phyloP scores from a whole-genome alignment of 805 yeast species.

The Kregervanrija delftensis region DNA sequence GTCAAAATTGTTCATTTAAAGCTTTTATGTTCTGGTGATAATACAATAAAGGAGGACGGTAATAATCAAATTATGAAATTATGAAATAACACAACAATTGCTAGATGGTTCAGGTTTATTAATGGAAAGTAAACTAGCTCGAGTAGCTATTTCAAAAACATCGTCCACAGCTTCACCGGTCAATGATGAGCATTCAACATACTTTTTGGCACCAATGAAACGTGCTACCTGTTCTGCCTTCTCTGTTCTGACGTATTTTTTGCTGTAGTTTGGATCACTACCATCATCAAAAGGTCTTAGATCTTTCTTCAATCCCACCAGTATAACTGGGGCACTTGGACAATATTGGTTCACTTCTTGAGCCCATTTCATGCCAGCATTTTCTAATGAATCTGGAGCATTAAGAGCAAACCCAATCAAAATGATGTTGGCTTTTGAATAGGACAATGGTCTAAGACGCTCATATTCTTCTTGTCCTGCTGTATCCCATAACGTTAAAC shows the following conservation, averaged over 20 bases:
- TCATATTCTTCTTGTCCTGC: conserved; percentile 98
- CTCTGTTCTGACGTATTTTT: conserved; percentile 43
- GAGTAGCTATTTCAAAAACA: conserved; percentile 84
- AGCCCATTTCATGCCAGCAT: conserved; percentile 83
- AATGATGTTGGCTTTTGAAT: conserved; percentile 80
- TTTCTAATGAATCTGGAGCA: conserved; percentile 75
- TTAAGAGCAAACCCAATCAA: conserved; percentile 82
- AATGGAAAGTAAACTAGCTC: conserved; percentile 64
- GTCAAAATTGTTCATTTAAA: too few species aligned
- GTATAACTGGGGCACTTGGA: conserved; percentile 68
- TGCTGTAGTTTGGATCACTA: conserved; percentile 25
- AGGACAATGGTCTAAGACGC: conserved; percentile 79
- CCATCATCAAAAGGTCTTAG: conserved; percentile 41
- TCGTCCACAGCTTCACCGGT: conserved; percentile 95
- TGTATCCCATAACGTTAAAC: conserved; percentile 88
- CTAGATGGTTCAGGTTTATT: conserved; percentile 35
- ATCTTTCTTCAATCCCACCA: conserved; percentile 84
- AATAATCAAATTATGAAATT: too few species aligned
- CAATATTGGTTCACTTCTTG: conserved; percentile 76
- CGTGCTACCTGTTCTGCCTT: conserved; percentile 68
- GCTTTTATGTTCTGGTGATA: too few species aligned
- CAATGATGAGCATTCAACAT: conserved; percentile 83
- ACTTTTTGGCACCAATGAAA: conserved; percentile 74
- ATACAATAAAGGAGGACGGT: too few species aligned
- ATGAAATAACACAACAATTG: conserved; percentile 30